Percentiles rank a stretch among this genome's conserved stretches.
Conservation (phyloP, 305 asterid species). For the Fraxinus baroniana region DNA sequence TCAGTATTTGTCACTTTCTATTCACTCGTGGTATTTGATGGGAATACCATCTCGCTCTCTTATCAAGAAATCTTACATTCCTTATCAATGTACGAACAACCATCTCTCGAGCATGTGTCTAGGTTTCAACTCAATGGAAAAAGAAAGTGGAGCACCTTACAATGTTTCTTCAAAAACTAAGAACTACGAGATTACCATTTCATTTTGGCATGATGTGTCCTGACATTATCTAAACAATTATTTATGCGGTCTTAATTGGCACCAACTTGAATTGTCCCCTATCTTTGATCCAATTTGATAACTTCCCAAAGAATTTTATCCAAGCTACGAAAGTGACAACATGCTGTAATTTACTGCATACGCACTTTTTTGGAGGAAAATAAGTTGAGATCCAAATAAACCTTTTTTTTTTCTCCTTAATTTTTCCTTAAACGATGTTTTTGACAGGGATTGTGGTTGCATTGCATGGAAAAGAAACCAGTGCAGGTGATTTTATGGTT, state of each 20-base stretch:
- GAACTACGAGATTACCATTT: background rate
- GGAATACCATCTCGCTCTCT: background rate
- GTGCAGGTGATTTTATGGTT: constrained; percentile 79
- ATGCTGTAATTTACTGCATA: background rate
- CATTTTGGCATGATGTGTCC: background rate
- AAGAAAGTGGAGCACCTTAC: background rate
- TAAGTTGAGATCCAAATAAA: background rate
- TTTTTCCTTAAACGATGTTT: constrained; percentile 11
- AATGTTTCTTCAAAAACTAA: background rate
- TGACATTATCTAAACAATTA: background rate
- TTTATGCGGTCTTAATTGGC: background rate
- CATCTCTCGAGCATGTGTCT: background rate
- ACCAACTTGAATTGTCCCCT: background rate
- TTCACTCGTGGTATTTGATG: background rate
- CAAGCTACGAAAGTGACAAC: background rate
- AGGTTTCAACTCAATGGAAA: background rate
- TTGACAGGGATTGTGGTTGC: constrained; percentile 75
- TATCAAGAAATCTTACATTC: background rate
- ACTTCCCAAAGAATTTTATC: background rate
- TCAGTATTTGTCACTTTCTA: background rate
- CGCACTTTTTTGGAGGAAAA: background rate
- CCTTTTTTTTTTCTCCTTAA: background rate
- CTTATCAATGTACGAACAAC: background rate
- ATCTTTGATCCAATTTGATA: background rate
- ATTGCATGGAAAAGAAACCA: constrained; percentile 80